A percentile compares a stretch with the other conserved stretches of the same genome.
Evolutionary conservation across 768 basidiomycete species (phyloP).

Genomic region (Tricholoma bakamatsutake): DNA sequence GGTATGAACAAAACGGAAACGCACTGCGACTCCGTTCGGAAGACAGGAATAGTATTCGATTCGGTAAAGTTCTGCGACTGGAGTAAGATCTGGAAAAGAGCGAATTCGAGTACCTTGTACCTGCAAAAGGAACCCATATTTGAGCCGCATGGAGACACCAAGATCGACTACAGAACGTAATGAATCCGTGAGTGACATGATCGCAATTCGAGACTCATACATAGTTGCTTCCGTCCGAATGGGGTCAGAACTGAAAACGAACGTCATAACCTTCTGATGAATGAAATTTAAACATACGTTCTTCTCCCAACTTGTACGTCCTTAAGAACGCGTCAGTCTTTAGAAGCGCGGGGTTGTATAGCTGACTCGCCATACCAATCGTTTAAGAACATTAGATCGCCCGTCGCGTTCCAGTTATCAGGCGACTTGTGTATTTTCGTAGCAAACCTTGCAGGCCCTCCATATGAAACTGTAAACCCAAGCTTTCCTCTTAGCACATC

Average conservation of each 20-base stretch:
- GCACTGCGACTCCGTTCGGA: conserved; percentile 73
- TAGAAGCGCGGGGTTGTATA: neutral
- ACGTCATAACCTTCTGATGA: conserved; percentile 9
- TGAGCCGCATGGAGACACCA: conserved; percentile 64
- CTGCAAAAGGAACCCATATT: conserved; percentile 75
- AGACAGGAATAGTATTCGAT: conserved; percentile 61
- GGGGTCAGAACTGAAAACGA: conserved; percentile 65
- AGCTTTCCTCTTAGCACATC: neutral
- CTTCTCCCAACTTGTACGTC: conserved; percentile 89
- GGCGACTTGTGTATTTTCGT: conserved; percentile 49
- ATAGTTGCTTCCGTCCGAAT: conserved; percentile 84
- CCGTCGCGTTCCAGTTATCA: conserved; percentile 57
- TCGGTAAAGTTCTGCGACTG: conserved; percentile 49
- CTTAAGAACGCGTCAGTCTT: conserved; percentile 32
- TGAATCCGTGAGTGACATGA: neutral
- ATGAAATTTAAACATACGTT: conserved; percentile 39
- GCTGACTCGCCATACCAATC: conserved; percentile 50
- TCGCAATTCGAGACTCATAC: conserved; percentile 30
- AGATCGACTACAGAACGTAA: conserved; percentile 41
- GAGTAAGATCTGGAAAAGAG: neutral
- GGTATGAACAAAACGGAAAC: conserved; percentile 6
- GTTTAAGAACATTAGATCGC: conserved; percentile 71
- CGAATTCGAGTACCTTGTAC: conserved; percentile 19
- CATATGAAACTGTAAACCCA: conserved; percentile 42
- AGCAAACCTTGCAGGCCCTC: conserved; percentile 56